Evolutionary conservation across 768 basidiomycete species (phyloP), one percentile per base, ranked within the genome.

Genomic region (Xanthoconium purpureum): DNA sequence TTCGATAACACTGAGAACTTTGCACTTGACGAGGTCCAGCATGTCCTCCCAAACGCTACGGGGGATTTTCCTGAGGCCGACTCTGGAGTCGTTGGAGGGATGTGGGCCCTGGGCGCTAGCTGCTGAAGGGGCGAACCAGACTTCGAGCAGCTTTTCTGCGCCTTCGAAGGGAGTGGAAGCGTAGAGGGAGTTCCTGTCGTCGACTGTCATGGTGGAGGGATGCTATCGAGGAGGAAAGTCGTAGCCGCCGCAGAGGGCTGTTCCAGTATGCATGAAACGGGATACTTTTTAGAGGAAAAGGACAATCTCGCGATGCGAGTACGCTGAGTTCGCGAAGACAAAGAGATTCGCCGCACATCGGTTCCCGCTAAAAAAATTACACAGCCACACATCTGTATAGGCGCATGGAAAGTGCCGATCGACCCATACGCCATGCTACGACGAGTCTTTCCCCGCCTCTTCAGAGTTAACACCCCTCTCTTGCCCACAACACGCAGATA

Each of bases 21-120:
- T 92, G 80, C 97, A 99, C 70, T 90, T 87, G 70, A 99, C 97
- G 61, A 96, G 91, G 74, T 87, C 87, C 57, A 99, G 84, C 94
- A 99, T 97, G 56, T 92, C 90, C 75, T 97, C 94, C 97, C 97
- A 99, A 33, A 89, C 77, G 32, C 78, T 72, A 56, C 86, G 78
- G 62, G 84, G 78, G 35, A 99, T 86, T 63, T 77, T 81, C 55
- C 95, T 79, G 44, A 99, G 80, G 37, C 97, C 97, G 20, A 74
- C 73, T 70, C 79, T 84, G 67, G 73, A 78, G 60, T 75, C 73
- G 44, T 47, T 61, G 47, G 71, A 62, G 42, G 62, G 59, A 15
- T 68, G 71, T 40, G 77, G 74, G 59, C 75, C 76, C 35, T 85
- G 82, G 10, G 91, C 77, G 29, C 80, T 73, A 10, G 81, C 78